Base-by-base conservation (phyloP, 495 filamentous ascomycete genomes). In the Aspergillus ostianus region DNA sequence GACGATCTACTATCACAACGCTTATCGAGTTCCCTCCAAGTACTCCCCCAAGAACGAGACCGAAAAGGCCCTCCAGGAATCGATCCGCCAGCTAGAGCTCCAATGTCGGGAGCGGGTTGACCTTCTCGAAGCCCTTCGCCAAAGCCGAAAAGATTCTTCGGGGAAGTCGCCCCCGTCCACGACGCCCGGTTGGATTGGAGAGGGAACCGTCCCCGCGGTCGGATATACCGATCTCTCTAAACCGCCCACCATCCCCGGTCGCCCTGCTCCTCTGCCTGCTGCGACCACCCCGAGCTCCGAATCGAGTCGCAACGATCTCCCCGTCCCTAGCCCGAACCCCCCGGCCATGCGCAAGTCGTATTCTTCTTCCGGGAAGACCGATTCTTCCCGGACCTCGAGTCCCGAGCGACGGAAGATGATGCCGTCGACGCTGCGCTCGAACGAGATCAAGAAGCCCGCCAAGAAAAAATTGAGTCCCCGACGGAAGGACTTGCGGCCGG, bases 51-150 rank as follows among this genome's bases (percentile, higher is more conserved):
- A 85, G 63, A 85, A 85, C 55, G 93, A 96, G 74, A 95, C 92
- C 1, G 95, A 98, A 65, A 88, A 84, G 58, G 85, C 88, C 6
- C 77, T 98, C 47, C 83, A 90, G 50, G 90, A 93, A 30, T 93
- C 90, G 57, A 76, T 98, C 56, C 83, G 84, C 56, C 82, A 88
- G 57, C 83, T 98, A 69, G 92, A 97, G 68, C 69, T 92, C 66
- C 93, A 98, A 77, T 97, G 92, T 75, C 94, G 95, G 70, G 92
- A 98, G 75, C 84, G 90, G 51, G 91, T 97, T 51, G 92, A 94
- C 70, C 80, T 98, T 18, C 79, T 98, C 17, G 89, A 93, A 62
- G 89, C 93, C 23, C 79, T 98, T 54, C 82, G 84, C 48, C 75
- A 87, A 59, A 96, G 92, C 62, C 84, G 90, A 60, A 80, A 85